Percentiles rank a stretch among this genome's conserved stretches.
phyloP scores from a whole-genome alignment of 2,329 filamentous ascomycete species.

The Rhynchosporium secalis region DNA sequence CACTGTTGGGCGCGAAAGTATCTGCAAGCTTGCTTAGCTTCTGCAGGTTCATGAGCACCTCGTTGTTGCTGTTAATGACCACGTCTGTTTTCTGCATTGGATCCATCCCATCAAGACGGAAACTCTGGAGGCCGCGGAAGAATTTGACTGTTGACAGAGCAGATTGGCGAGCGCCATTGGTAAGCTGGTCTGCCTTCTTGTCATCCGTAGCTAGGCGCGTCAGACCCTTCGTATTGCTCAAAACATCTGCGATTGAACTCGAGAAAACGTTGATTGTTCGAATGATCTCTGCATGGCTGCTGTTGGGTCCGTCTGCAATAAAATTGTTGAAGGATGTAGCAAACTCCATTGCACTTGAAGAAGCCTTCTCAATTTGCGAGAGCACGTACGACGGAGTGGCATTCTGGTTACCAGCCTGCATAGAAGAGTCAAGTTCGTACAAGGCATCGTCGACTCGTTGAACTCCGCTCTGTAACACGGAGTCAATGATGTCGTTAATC shows the following conservation, averaged over 20 bases:
- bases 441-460: conserved; percentile 93
- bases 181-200: conserved; percentile 85
- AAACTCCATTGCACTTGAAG: conserved; percentile 92
- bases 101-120: conserved; percentile 87
- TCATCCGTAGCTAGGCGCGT: conserved; percentile 92
- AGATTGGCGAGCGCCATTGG: conserved; percentile 78
- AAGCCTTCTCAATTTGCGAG: conserved; percentile 96
- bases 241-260: conserved; percentile 87
- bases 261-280: conserved; percentile 89
- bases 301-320: conserved; percentile 93
- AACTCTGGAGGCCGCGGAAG: conserved; percentile 91
- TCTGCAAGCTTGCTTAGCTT: conserved; percentile 92
- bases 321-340: conserved; percentile 98
- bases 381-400: conserved; percentile 92
- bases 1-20: conserved; percentile 83
- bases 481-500: conserved; percentile 97
- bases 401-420: conserved; percentile 98
- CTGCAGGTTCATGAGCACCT: conserved; percentile 92
- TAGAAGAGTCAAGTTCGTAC: conserved; percentile 94
- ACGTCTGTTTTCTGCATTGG: conserved; percentile 92
- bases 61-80: conserved; percentile 95
- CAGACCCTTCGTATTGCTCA: conserved; percentile 95
- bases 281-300: conserved; percentile 86
- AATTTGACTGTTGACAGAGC: conserved; percentile 88
- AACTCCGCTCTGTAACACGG: conserved; percentile 88